phyloP scores from a whole-genome alignment of 1,284 basidiomycete species.

The Pterula multifida region DNA sequence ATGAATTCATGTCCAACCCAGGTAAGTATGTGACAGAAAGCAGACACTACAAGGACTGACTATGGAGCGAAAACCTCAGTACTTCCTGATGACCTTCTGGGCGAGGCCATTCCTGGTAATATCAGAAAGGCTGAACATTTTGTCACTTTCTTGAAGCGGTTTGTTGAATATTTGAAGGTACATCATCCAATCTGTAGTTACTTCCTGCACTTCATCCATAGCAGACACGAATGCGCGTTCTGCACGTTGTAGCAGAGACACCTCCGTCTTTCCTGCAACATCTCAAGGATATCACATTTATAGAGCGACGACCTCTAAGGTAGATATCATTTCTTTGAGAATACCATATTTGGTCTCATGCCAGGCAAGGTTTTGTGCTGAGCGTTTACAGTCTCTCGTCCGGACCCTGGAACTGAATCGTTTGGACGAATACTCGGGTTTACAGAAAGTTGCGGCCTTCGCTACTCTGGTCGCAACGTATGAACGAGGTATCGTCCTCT shows the following conservation, averaged over 20 bases:
- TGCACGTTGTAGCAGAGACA: conserved; percentile 99
- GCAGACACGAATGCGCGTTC: conserved; percentile 94
- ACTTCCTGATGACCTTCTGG: conserved; percentile 88
- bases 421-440: conserved; percentile 82
- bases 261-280: conserved; percentile 98
- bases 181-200: conserved; percentile 5
- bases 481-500: conserved; percentile 64
- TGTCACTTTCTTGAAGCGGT: conserved; percentile 94
- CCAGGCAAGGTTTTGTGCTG: conserved; percentile 78
- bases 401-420: conserved; percentile 86
- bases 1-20: conserved; percentile 85
- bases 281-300: conserved; percentile 98
- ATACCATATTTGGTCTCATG: conserved; percentile 7
- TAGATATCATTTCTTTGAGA: conserved; percentile 19
- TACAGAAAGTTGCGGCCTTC: conserved; percentile 95
- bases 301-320: conserved; percentile 92
- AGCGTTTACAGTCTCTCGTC: conserved; percentile 89
- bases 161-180: conserved; percentile 98
- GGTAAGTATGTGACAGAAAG: conserved; percentile 40
- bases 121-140: conserved; percentile 99
- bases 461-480: conserved; percentile 97
- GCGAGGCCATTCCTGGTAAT: conserved; percentile 95
- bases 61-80: conserved; percentile 42
- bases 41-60: no score
- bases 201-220: conserved; percentile 6